These are phyloP conservation scores for Sequoiadendron giganteum DNA, from an alignment of 75 land plant genomes.

Conservation along the genomic window DNA sequence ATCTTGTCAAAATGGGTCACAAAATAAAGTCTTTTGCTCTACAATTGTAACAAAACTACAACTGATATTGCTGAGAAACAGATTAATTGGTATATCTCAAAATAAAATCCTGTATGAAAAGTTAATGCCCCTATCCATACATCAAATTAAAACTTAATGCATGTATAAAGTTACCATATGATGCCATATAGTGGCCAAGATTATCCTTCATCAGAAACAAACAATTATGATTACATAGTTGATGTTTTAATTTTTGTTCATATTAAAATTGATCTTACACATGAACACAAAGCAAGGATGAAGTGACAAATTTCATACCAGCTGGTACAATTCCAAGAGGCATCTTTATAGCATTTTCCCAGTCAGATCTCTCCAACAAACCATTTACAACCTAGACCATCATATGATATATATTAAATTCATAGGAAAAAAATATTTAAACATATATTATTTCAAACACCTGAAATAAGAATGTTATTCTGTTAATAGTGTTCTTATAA, in stretches of 20 bases:
- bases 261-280: neutral
- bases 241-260: neutral
- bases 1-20: neutral
- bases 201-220: neutral
- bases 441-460: neutral
- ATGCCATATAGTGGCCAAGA: neutral
- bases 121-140: neutral
- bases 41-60: neutral
- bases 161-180: neutral
- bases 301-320: conserved; percentile 34
- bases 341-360: conserved; percentile 78
- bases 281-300: neutral
- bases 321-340: conserved; percentile 93
- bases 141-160: neutral
- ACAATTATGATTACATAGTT: neutral
- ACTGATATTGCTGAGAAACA: neutral
- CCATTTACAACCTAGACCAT: conserved; percentile 89
- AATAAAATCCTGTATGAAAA: neutral
- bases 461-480: neutral
- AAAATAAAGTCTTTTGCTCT: neutral
- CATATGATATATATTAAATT: conserved; percentile 3
- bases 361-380: conserved; percentile 80
- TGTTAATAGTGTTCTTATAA: neutral
- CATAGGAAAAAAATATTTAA: neutral
- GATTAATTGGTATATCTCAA: neutral